Conservation (phyloP, 352 stramenopile species). For the Phytopythium oedochilum region DNA sequence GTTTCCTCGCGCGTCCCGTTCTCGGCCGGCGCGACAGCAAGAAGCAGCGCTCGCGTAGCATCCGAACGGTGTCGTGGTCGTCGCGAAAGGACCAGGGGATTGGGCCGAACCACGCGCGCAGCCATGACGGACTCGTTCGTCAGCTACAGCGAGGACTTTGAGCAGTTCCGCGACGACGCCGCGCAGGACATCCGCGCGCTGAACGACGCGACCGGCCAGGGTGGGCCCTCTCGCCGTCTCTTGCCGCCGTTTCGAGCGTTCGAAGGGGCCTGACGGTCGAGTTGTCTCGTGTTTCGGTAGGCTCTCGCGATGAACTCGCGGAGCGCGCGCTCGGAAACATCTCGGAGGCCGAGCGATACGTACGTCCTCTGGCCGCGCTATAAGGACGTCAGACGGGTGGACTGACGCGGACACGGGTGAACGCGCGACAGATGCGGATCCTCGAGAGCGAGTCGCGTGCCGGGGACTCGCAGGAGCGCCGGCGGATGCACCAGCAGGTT, state of each 20-base stretch:
- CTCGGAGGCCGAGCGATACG: slow-evolving; percentile 73
- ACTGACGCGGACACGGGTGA: neutral
- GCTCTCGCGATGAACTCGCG: slow-evolving; percentile 37
- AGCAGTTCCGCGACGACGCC: slow-evolving; percentile 77
- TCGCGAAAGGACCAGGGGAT: neutral
- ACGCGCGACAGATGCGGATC: slow-evolving; percentile 50
- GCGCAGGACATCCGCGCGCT: slow-evolving; percentile 67
- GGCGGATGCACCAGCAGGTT: slow-evolving; percentile 78
- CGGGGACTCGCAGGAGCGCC: slow-evolving; percentile 71
- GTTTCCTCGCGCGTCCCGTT: neutral
- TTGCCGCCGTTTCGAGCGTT: neutral
- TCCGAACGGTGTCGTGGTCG: neutral
- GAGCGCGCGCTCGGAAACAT: slow-evolving; percentile 65
- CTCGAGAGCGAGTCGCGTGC: slow-evolving; percentile 78
- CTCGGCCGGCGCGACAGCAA: neutral
- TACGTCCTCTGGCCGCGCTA: slow-evolving; percentile 15
- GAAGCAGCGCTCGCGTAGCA: neutral
- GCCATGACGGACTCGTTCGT: slow-evolving; percentile 78
- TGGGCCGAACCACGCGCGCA: neutral
- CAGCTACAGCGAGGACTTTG: slow-evolving; percentile 82
- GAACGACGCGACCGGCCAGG: slow-evolving; percentile 28
- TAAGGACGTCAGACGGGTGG: neutral
- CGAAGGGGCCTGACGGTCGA: neutral
- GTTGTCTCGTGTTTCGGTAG: slow-evolving; percentile 9
- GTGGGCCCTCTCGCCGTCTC: neutral